Percentiles rank a stretch among this genome's conserved stretches.
phyloP scores from a whole-genome alignment of 208 protist species.

The Phytomonas sp. region DNA sequence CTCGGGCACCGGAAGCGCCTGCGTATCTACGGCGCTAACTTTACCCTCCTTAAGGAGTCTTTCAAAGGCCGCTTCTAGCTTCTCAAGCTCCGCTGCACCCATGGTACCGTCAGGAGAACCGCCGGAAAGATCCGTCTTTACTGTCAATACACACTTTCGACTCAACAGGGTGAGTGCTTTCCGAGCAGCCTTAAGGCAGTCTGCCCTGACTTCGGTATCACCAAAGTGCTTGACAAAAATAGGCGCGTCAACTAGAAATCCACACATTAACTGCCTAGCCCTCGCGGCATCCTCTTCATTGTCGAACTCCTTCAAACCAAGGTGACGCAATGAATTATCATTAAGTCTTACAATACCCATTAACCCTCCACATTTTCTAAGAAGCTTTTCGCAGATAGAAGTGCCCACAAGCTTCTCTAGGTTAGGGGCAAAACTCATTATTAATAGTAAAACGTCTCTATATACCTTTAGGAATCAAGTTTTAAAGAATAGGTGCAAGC shows the following conservation, averaged over 20 bases:
- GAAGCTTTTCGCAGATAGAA: slow-evolving; percentile 32
- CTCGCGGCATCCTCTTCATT: slow-evolving; percentile 13
- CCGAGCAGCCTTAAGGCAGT: slow-evolving; percentile 42
- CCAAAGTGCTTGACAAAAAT: slow-evolving; percentile 61
- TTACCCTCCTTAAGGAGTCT: slow-evolving; percentile 53
- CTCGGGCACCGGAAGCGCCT: slow-evolving; percentile 70
- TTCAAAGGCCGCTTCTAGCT: slow-evolving; percentile 40
- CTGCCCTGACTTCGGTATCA: slow-evolving; percentile 28
- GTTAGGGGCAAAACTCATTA: slow-evolving; percentile 35
- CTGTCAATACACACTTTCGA: slow-evolving; percentile 50
- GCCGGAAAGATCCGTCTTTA: slow-evolving; percentile 49
- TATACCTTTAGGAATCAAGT: not conserved
- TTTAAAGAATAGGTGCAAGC: not conserved
- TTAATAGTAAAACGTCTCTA: slow-evolving; percentile 3
- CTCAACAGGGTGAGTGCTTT: slow-evolving; percentile 55
- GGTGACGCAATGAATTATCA: slow-evolving; percentile 49
- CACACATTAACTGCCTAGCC: slow-evolving; percentile 41
- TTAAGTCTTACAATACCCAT: slow-evolving; percentile 40
- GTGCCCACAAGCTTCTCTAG: slow-evolving; percentile 45
- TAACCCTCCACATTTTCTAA: slow-evolving; percentile 45
- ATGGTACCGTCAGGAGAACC: slow-evolving; percentile 26
- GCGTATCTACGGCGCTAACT: slow-evolving; percentile 56
- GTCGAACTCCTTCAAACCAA: slow-evolving; percentile 47
- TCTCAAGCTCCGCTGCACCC: slow-evolving; percentile 32
- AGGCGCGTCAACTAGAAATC: slow-evolving; percentile 43